Base-by-base conservation (phyloP, 225 moss, liverwort and hornwort species). In the Rhytidiadelphus loreus region DNA sequence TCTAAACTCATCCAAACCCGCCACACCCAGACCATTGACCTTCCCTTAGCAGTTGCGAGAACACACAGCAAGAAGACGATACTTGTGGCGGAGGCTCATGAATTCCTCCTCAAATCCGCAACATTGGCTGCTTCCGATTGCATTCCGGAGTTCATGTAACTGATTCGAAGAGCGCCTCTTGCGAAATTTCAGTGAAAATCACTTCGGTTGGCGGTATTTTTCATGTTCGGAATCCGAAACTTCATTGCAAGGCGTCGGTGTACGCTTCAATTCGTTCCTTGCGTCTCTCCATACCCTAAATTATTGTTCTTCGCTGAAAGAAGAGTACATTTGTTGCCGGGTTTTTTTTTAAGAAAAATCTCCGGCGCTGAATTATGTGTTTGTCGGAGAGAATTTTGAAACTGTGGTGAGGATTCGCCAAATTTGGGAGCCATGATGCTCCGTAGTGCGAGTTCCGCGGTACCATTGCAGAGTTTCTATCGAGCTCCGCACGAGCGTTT, bases 381-480 rank as follows among this genome's bases (percentile, higher is more conserved):
- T 84, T 58, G 50, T 63, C 58, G 77, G 57, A 71, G 81, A 70
- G 76, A 41, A 43, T 30, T 35, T 87, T 37, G 81, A 46, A 80
- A 30, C 61, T 86, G 24, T 74, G 59, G 72, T 90, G 87, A 86
- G 84, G 39, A 78, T 62, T 74, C 48, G 83, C 13, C 56, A 61
- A 83, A 59, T 87, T 81, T 19, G 48, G 64, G 88, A 83, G 80
- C 44, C 71, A 92, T 88, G 89, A 88, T 92, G 91, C 86, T 92
- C 75, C 50, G 61, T 58, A 74, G 88, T 77, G 81, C 21, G 69
- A 88, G 83, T 78, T 68, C 85, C 35, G 81, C 70, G 70, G 70
- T 84, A 63, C 62, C 77, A 32, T 64, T 52, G 56, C 88, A 82
- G 66, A 62, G 86, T 75, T 83, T 83, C 26, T 85, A 37, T 71